phyloP scores from a whole-genome alignment of 495 filamentous ascomycete genomes.

The Cladorrhinum samala region DNA sequence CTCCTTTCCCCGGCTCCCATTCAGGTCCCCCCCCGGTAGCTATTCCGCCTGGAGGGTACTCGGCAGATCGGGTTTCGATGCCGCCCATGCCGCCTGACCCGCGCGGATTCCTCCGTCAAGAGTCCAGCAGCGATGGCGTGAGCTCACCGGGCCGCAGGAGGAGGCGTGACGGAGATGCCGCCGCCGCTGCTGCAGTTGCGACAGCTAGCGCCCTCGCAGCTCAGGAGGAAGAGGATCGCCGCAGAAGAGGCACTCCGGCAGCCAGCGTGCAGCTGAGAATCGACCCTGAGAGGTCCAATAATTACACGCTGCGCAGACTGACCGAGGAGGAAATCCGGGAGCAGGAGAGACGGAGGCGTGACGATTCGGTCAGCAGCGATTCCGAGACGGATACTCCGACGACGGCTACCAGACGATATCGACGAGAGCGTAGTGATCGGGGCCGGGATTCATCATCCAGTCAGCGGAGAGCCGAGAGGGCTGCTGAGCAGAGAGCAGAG shows the following conservation, averaged over 20 bases:
- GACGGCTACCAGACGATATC: conserved; percentile 37
- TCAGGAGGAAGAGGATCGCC: conserved; percentile 32
- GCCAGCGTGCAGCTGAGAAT: conserved; percentile 72
- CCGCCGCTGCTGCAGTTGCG: conserved; percentile 46
- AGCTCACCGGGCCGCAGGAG: conserved; percentile 44
- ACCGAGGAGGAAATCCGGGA: conserved; percentile 70
- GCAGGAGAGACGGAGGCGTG: conserved; percentile 27
- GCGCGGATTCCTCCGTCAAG: conserved; percentile 52
- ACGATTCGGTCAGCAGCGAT: conserved; percentile 43
- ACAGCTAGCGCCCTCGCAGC: conserved; percentile 35
- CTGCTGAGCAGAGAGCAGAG: conserved; percentile 31
- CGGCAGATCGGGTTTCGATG: conserved; percentile 36
- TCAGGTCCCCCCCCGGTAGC: conserved; percentile 39
- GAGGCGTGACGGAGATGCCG: conserved; percentile 40
- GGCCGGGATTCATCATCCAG: conserved; percentile 20
- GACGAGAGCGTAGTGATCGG: conserved; percentile 25
- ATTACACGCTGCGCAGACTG: conserved; percentile 73
- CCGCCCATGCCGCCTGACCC: conserved; percentile 48
- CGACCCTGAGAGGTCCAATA: conserved; percentile 65
- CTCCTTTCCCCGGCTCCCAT: conserved; percentile 11
- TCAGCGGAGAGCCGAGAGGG: conserved; percentile 30
- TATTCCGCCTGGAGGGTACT: conserved; percentile 29
- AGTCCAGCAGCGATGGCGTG: conserved; percentile 55
- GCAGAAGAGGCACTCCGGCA: conserved; percentile 35
- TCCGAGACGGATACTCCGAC: conserved; percentile 40